A percentile compares a stretch with the other conserved stretches of the same genome.
phyloP scores from a whole-genome alignment of 148 eudicot genomes.

The Polygonum maritimum region DNA sequence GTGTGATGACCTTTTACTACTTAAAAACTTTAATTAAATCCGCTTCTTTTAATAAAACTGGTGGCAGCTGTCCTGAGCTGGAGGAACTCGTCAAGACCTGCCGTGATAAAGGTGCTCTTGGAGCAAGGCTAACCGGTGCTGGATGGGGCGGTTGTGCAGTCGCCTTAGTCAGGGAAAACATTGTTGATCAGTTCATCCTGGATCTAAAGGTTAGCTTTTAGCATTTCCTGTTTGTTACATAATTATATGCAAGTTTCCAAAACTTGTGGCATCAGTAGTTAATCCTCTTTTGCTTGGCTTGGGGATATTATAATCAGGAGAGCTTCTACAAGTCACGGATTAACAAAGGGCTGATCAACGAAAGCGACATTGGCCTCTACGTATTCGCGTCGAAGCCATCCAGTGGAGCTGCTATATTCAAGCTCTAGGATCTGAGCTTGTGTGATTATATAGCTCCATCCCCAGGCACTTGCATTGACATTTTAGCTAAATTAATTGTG shows the following conservation, averaged over 20 bases:
- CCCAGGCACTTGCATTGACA: neutral
- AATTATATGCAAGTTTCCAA: neutral
- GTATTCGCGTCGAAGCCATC: conserved; percentile 90
- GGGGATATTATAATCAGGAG: conserved; percentile 30
- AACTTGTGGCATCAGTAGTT: neutral
- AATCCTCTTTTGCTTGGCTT: no score
- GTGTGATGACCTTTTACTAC: no score
- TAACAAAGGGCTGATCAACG: conserved; percentile 51
- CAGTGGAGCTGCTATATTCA: conserved; percentile 82
- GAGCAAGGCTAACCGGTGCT: conserved; percentile 95
- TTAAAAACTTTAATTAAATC: neutral
- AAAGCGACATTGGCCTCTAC: conserved; percentile 63
- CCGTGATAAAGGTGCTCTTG: conserved; percentile 73
- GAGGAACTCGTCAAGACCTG: conserved; percentile 80
- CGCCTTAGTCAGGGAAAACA: conserved; percentile 70
- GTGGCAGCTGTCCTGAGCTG: conserved; percentile 69
- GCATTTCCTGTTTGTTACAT: neutral
- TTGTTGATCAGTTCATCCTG: conserved; percentile 77
- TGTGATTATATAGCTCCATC: no score
- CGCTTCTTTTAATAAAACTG: neutral
- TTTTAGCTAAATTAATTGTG: neutral
- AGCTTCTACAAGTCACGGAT: conserved; percentile 72
- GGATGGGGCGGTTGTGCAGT: conserved; percentile 99
- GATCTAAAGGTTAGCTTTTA: conserved; percentile 57
- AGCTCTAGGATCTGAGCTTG: conserved; percentile 17